A percentile compares a stretch with the other conserved stretches of the same genome.
phyloP scores from a whole-genome alignment of 2,329 filamentous ascomycete species.

The Stagonosporopsis vannaccii region DNA sequence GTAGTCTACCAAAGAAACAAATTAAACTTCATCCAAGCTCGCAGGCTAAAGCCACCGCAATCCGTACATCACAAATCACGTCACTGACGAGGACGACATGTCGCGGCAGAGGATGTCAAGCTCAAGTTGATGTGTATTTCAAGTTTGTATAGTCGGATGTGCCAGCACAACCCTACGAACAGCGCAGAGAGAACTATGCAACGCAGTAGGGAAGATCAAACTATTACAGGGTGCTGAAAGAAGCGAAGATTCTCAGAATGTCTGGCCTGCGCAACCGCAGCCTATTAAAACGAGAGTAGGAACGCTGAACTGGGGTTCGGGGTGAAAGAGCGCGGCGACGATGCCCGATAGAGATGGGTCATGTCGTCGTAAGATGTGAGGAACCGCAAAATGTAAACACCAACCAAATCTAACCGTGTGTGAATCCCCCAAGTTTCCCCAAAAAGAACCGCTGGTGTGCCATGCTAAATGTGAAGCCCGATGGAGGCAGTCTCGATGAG shows the following conservation, averaged over 20 bases:
- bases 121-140: constrained; percentile 5
- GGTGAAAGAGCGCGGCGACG: constrained; percentile 37
- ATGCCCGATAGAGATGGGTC: constrained; percentile 38
- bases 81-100: background rate
- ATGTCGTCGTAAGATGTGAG: constrained; percentile 43
- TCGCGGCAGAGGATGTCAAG: background rate
- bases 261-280: constrained; percentile 22
- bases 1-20: constrained; percentile 16
- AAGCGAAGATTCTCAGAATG: constrained; percentile 47
- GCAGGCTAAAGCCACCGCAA: background rate
- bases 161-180: constrained; percentile 45
- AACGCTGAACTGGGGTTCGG: constrained; percentile 37
- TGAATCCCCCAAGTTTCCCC: constrained; percentile 22
- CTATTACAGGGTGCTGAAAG: constrained; percentile 33
- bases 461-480: constrained; percentile 34
- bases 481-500: constrained; percentile 18
- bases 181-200: constrained; percentile 30
- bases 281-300: constrained; percentile 52
- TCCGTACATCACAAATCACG: background rate
- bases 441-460: constrained; percentile 29
- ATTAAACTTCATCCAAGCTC: background rate
- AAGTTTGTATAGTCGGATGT: constrained; percentile 35
- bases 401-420: constrained; percentile 39
- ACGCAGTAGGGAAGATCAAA: constrained; percentile 26
- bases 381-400: constrained; percentile 34